Evolutionary conservation across 23 red algal species (phyloP).

Genomic region (Cyanidium caldarium): DNA sequence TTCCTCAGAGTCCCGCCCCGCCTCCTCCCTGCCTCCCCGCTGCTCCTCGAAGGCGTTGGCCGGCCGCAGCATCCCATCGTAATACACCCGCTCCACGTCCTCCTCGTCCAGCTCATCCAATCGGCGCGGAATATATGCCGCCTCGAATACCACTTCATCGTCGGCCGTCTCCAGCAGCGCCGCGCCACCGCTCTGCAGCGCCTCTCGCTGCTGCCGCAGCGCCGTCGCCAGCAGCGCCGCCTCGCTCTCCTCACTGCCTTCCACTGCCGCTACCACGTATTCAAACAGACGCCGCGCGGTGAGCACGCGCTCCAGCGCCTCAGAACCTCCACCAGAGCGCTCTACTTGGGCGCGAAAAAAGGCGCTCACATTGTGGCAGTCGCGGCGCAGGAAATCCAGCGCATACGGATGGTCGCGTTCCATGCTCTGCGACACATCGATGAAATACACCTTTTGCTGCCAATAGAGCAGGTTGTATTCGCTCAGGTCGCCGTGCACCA

Average conservation of each 20-base stretch:
- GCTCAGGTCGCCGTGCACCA: slow-evolving; percentile 88
- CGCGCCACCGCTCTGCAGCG: neutral
- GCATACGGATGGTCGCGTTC: slow-evolving; percentile 87
- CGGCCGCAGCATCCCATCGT: neutral
- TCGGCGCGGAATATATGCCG: neutral
- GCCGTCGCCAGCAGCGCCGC: neutral
- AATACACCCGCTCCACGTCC: neutral
- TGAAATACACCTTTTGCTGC: slow-evolving; percentile 37
- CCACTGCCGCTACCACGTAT: slow-evolving; percentile 25
- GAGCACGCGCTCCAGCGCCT: slow-evolving; percentile 8
- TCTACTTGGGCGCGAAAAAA: slow-evolving; percentile 19
- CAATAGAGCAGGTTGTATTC: slow-evolving; percentile 83
- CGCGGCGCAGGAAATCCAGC: slow-evolving; percentile 62
- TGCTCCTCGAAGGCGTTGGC: neutral
- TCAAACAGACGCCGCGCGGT: slow-evolving; percentile 37
- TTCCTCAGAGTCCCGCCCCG: neutral
- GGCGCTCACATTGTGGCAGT: slow-evolving; percentile 67
- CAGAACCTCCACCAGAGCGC: neutral
- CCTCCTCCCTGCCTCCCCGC: neutral
- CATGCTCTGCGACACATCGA: slow-evolving; percentile 91
- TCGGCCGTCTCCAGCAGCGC: neutral
- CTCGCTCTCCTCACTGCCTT: neutral
- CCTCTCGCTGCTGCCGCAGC: neutral
- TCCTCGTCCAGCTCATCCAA: slow-evolving; percentile 1
- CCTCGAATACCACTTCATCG: neutral